These are phyloP conservation scores for Melampsora larici-populina DNA, from an alignment of 1,284 basidiomycete genomes.

Conservation along the genomic window DNA sequence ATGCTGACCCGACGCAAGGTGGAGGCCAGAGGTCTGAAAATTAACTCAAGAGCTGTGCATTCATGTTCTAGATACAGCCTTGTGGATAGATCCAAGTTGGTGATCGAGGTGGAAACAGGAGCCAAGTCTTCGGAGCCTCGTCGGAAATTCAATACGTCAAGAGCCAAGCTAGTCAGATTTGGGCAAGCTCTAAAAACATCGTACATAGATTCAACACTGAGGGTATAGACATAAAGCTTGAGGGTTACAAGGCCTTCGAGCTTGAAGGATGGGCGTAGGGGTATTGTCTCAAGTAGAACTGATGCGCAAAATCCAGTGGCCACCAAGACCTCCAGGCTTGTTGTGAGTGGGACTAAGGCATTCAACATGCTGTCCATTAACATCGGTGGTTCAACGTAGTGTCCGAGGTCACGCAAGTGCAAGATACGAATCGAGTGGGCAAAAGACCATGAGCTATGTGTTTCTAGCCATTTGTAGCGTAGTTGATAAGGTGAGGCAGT, in stretches of 20 bases:
- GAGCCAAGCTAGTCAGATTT: slow-evolving; percentile 21
- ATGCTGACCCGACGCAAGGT: slow-evolving; percentile 19
- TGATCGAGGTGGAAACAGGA: slow-evolving; percentile 3
- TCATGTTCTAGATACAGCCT: slow-evolving; percentile 22
- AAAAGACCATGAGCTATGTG: not conserved
- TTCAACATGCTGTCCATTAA: slow-evolving; percentile 7
- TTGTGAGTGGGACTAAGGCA: not conserved
- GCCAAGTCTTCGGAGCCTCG: not conserved
- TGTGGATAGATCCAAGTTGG: slow-evolving; percentile 19
- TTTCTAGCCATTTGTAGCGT: slow-evolving; percentile 18
- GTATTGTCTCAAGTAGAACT: slow-evolving; percentile 25
- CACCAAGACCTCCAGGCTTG: slow-evolving; percentile 21
- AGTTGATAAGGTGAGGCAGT: not conserved
- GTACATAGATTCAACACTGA: slow-evolving; percentile 4
- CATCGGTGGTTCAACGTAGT: slow-evolving; percentile 11
- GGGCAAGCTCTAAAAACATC: slow-evolving; percentile 19
- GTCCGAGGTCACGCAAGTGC: slow-evolving; percentile 21
- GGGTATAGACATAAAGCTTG: slow-evolving; percentile 13
- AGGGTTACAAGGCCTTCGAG: slow-evolving; percentile 11
- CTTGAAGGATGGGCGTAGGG: not conserved
- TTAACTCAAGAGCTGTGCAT: slow-evolving; percentile 4
- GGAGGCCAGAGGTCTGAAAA: slow-evolving; percentile 17
- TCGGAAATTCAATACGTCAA: slow-evolving; percentile 25
- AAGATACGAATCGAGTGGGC: slow-evolving; percentile 24
- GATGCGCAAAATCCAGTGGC: slow-evolving; percentile 24